Evolutionary conservation across 2,329 filamentous ascomycete species (phyloP).

Genomic region (Fusarium denticulatum): DNA sequence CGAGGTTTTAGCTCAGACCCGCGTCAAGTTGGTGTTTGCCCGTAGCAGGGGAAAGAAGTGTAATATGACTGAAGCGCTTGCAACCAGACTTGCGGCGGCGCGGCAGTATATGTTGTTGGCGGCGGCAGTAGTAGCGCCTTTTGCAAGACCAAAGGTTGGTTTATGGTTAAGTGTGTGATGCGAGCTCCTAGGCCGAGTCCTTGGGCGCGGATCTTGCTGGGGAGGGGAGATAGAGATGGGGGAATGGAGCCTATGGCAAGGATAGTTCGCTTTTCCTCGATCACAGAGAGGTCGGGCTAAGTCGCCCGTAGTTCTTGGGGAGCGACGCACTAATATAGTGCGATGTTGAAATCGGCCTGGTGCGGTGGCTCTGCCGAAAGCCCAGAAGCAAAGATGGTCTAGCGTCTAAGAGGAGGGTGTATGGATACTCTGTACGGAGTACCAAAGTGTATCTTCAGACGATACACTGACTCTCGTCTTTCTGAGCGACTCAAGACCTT

Average conservation of each 20-base stretch:
- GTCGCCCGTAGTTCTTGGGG: conserved; percentile 49
- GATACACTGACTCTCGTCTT: conserved; percentile 45
- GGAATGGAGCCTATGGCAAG: conserved; percentile 45
- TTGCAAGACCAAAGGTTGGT: conserved; percentile 43
- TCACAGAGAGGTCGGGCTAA: conserved; percentile 46
- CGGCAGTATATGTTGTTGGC: conserved; percentile 50
- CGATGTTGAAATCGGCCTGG: conserved; percentile 47
- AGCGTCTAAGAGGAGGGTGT: conserved; percentile 48
- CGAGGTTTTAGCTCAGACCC: conserved; percentile 48
- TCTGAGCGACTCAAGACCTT: conserved; percentile 40
- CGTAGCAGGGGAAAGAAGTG: conserved; percentile 43
- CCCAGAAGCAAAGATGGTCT: conserved; percentile 49
- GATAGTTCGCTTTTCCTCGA: conserved; percentile 46
- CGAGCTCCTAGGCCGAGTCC: conserved; percentile 48
- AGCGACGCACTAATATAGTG: conserved; percentile 55
- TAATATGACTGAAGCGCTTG: conserved; percentile 45
- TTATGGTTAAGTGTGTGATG: conserved; percentile 48
- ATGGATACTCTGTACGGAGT: too few species aligned
- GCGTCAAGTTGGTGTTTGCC: conserved; percentile 47
- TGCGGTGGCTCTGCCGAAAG: conserved; percentile 47
- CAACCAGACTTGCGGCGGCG: conserved; percentile 47
- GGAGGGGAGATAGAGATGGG: conserved; percentile 41
- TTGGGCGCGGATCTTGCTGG: conserved; percentile 48
- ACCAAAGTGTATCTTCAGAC: conserved; percentile 42
- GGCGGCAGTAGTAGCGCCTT: conserved; percentile 49